A percentile compares a stretch with the other conserved stretches of the same genome.
These are phyloP conservation scores for Plectosphaerella plurivora DNA, from an alignment of 2,329 filamentous ascomycete species.

Conservation along the genomic window DNA sequence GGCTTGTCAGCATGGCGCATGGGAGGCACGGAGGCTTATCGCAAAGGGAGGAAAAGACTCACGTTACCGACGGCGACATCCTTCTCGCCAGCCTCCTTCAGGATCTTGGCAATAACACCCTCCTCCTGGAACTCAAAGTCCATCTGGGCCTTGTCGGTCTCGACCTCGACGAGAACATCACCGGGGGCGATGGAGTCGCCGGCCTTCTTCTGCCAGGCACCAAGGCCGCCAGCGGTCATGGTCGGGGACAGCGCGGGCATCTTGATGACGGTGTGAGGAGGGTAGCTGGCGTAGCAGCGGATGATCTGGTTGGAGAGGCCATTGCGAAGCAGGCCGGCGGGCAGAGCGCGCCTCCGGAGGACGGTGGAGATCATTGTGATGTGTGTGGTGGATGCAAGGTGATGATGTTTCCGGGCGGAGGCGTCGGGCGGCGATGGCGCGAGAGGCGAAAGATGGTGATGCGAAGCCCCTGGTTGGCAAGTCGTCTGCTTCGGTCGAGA, in stretches of 20 bases:
- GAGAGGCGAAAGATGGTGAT: background rate
- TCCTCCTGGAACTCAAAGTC: conserved; percentile 99
- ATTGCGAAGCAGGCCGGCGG: conserved; percentile 45
- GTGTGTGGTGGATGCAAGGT: background rate
- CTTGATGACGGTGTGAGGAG: conserved; percentile 89
- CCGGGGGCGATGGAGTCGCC: conserved; percentile 84
- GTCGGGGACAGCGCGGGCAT: conserved; percentile 98
- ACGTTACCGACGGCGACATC: conserved; percentile 93
- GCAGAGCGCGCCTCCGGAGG: conserved; percentile 58
- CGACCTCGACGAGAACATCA: conserved; percentile 95
- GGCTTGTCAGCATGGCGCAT: conserved; percentile 6
- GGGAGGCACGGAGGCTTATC: conserved; percentile 6
- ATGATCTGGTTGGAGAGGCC: conserved; percentile 50
- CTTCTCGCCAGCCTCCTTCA: conserved; percentile 91
- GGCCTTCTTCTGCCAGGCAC: conserved; percentile 94
- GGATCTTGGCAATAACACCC: conserved; percentile 87
- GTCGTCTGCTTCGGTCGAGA: conserved; percentile 1
- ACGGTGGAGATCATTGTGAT: conserved; percentile 58
- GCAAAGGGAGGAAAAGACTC: conserved; percentile 36
- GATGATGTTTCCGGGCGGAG: conserved; percentile 1
- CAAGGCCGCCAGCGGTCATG: conserved; percentile 96
- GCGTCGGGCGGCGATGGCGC: conserved; percentile 6
- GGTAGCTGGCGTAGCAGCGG: conserved; percentile 77
- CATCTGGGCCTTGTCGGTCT: conserved; percentile 99
- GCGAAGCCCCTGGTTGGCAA: background rate